A percentile compares a stretch with the other conserved stretches of the same genome.
Evolutionary conservation across 2,329 filamentous ascomycete species (phyloP).

Genomic region (Sporothrix pseudoabietina): DNA sequence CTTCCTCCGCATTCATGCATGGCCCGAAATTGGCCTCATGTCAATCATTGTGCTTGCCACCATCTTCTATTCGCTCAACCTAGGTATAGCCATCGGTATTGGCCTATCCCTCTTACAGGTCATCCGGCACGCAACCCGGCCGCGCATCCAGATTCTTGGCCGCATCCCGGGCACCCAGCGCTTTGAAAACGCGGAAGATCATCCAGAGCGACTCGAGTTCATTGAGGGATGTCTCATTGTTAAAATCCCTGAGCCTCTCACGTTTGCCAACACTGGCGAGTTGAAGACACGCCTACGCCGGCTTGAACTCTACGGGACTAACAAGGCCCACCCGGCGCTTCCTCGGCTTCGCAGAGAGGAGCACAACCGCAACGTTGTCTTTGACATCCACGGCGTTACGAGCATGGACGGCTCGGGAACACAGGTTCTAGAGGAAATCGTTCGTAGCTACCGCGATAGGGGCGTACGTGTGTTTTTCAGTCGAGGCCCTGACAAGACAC

Average conservation of each 20-base stretch:
- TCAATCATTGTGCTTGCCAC: constrained; percentile 85
- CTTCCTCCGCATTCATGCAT: constrained; percentile 83
- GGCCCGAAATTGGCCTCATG: constrained; percentile 86
- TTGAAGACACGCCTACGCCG: constrained; percentile 80
- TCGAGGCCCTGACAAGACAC: constrained; percentile 52
- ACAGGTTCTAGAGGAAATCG: constrained; percentile 89
- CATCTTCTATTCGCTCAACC: constrained; percentile 90
- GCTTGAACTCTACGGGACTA: constrained; percentile 89
- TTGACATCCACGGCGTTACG: constrained; percentile 97
- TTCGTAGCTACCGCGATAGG: constrained; percentile 73
- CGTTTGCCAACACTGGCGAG: constrained; percentile 94
- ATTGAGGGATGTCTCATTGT: constrained; percentile 92
- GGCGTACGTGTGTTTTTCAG: constrained; percentile 78
- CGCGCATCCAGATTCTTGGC: constrained; percentile 93
- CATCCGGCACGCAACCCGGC: constrained; percentile 85
- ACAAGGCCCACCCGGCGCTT: constrained; percentile 79
- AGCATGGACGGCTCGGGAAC: constrained; percentile 90
- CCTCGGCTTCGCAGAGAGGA: constrained; percentile 76
- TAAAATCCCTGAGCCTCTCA: constrained; percentile 95
- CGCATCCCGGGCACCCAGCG: constrained; percentile 79
- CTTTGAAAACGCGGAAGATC: constrained; percentile 82
- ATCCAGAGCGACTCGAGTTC: constrained; percentile 76
- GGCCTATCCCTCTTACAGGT: constrained; percentile 87
- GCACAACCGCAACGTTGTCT: constrained; percentile 88
- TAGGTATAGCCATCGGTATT: constrained; percentile 92